phyloP scores from a whole-genome alignment of 805 yeast species.

The Wickerhamiella cacticola region DNA sequence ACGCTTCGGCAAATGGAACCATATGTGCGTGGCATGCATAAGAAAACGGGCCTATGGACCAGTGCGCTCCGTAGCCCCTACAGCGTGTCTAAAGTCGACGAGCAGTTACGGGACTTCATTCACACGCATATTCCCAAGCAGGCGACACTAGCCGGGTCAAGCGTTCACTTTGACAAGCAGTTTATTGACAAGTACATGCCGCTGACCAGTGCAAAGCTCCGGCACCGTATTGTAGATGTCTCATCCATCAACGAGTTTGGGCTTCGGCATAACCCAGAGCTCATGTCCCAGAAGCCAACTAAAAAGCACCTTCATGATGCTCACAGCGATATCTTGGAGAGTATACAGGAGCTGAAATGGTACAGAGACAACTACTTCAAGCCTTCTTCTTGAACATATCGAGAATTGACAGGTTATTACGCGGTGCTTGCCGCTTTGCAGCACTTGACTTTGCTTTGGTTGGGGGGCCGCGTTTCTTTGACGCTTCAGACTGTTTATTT shows the following conservation, averaged over 20 bases:
- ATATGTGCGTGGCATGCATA: constrained; percentile 83
- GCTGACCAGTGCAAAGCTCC: constrained; percentile 40
- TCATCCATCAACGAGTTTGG: constrained; percentile 76
- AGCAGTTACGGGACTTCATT: constrained; percentile 38
- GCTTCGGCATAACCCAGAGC: constrained; percentile 56
- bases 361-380: constrained; percentile 43
- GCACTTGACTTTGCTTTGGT: constrained; percentile 9
- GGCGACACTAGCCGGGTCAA: constrained; percentile 80
- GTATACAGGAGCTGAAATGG: constrained; percentile 73
- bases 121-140: constrained; percentile 28
- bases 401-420: constrained; percentile 24
- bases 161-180: constrained; percentile 80
- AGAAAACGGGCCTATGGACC: constrained; percentile 55
- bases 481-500: not conserved
- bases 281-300: constrained; percentile 46
- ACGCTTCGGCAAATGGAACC: constrained; percentile 62
- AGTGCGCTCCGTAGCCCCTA: constrained; percentile 46
- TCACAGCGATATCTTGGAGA: constrained; percentile 72
- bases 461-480: constrained; percentile 8
- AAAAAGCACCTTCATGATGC: constrained; percentile 78
- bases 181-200: constrained; percentile 83
- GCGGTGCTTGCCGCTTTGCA: constrained; percentile 14
- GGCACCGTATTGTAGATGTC: constrained; percentile 81
- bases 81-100: constrained; percentile 49
- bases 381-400: constrained; percentile 27